Evolutionary conservation across 176 grass and related monocot species (phyloP).

Genomic region (Triticum urartu): DNA sequence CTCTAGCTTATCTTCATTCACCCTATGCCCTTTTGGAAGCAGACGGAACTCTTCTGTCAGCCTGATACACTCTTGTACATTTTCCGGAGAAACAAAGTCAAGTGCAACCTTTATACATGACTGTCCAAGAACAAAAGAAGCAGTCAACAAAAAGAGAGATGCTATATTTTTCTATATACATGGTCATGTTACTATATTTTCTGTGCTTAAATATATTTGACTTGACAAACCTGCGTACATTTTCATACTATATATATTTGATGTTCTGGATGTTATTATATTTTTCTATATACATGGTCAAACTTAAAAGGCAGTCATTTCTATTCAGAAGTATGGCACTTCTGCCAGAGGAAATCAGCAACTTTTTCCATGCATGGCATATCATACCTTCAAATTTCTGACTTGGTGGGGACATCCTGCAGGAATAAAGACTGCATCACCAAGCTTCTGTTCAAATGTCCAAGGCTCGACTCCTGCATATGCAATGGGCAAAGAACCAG

Average conservation of each 20-base stretch:
- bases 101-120: conserved; percentile 95
- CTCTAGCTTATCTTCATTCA: conserved; percentile 93
- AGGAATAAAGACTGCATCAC: conserved; percentile 95
- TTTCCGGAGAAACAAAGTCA: conserved; percentile 92
- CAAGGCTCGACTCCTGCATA: conserved; percentile 80
- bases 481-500: not conserved
- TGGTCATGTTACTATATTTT: too few species aligned
- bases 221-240: too few species aligned
- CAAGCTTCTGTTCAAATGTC: conserved; percentile 96
- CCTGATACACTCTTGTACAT: conserved; percentile 59
- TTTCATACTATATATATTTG: too few species aligned
- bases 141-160: too few species aligned
- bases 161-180: too few species aligned
- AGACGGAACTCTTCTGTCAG: conserved; percentile 74
- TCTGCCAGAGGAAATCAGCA: not conserved
- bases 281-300: too few species aligned
- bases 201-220: too few species aligned
- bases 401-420: conserved; percentile 95
- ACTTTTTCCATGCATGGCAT: not conserved
- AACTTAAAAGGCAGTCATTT: too few species aligned
- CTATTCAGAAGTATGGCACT: not conserved
- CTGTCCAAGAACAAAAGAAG: conserved; percentile 29
- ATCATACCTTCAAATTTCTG: conserved; percentile 88
- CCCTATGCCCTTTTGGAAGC: conserved; percentile 67
- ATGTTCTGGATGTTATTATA: too few species aligned